Conservation (phyloP, 768 basidiomycete genomes). For the Suillus hirtellus region DNA sequence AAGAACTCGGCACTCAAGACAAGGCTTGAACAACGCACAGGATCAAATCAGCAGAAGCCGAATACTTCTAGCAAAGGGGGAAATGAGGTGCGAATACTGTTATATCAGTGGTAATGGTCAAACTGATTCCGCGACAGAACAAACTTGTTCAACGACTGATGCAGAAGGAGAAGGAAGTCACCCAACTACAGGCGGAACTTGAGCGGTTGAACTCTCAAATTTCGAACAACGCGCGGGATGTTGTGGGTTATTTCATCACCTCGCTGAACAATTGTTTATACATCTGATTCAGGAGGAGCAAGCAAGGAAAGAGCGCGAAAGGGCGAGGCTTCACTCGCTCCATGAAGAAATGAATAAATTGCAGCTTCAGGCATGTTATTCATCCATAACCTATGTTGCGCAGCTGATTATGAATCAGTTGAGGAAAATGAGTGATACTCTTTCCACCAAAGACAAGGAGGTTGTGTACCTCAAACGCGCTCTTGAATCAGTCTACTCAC, state of each 20-base stretch:
- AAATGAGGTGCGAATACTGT: constrained; percentile 48
- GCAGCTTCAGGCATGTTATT: constrained; percentile 59
- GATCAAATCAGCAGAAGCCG: constrained; percentile 27
- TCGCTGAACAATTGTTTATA: neutral
- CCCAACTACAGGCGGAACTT: constrained; percentile 71
- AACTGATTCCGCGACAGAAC: constrained; percentile 45
- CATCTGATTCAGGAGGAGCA: constrained; percentile 59
- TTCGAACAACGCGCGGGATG: constrained; percentile 56
- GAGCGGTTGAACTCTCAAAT: constrained; percentile 60
- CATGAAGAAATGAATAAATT: constrained; percentile 74
- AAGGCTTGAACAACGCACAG: constrained; percentile 3
- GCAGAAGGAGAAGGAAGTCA: constrained; percentile 83
- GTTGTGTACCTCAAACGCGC: constrained; percentile 76
- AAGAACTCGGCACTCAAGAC: constrained; percentile 1
- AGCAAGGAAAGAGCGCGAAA: constrained; percentile 73
- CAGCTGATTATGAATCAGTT: constrained; percentile 39
- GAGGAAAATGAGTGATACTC: constrained; percentile 47
- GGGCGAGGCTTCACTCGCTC: constrained; percentile 67
- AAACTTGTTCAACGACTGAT: constrained; percentile 79
- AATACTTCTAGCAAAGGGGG: constrained; percentile 50
- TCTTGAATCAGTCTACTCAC: constrained; percentile 83
- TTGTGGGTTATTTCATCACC: constrained; percentile 42
- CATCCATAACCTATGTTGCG: neutral
- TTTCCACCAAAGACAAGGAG: constrained; percentile 68
- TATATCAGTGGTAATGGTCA: neutral